Evolutionary conservation across 1,139 yeast species (phyloP), one percentile per base, ranked within the genome.

Genomic region (Kluyveromyces sp.): DNA sequence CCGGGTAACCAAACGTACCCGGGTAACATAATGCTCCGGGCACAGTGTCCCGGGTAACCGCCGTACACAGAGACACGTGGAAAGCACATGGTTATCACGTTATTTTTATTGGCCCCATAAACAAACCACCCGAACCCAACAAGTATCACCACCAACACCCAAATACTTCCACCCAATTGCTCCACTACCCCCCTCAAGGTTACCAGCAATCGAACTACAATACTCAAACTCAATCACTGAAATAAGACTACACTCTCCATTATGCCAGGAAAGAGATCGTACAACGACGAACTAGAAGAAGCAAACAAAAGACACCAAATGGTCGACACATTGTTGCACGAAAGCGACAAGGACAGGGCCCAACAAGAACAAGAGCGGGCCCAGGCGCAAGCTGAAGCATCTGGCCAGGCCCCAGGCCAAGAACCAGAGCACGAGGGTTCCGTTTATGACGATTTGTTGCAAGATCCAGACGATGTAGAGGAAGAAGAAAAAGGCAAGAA

Each of bases 401-500:
- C n/a, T n/a, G n/a, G n/a, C n/a, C n/a, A n/a, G 30, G 15, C 7
- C 39, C 28, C 21, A 51, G 25, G 52, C 48, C 15, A 42, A 45
- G 34, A 49, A 41, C 7, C 50, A 41, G 3, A 46, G 47, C 38
- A 42, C 41, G 46, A 53, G n/a, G 50, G 54, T n/a, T 58, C 57
- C 28, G 52, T 48, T 10, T 54, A 55, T 45, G 51, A 48, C 36
- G 55, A 52, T 15, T 42, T 55, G 46, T 42, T 55, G 10, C 47
- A 47, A 34, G 54, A 52, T 25, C 47, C 43, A 8, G 49, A 47
- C 37, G 46, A 46, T 29, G 40, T 34, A 7, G 52, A 41, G 33
- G 27, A 37, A 8, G 43, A 41, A 41, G 34, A 35, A 33, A 35
- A 27, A 29, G 25, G 25, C 44, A 15, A 41, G 28, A 37, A 33